These are phyloP conservation scores for Phytophthora macrochlamydospora DNA, from an alignment of 352 stramenopile species.

Conservation along the genomic window DNA sequence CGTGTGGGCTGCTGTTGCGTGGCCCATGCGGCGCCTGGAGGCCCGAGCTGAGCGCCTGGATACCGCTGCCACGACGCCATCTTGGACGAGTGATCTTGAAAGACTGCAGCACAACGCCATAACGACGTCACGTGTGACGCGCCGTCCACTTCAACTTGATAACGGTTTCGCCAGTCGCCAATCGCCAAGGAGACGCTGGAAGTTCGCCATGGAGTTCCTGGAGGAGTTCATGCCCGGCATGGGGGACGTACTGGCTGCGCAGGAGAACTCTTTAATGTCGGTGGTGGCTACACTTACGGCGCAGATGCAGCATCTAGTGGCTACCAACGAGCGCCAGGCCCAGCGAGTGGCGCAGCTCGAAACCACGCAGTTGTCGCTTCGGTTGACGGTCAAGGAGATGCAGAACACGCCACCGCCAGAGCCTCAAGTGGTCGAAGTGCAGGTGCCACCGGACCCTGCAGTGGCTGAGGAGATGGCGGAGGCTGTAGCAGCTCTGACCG, in stretches of 20 bases:
- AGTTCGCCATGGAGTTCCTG: constrained; percentile 52
- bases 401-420: constrained; percentile 18
- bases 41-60: constrained; percentile 1
- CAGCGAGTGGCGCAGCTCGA: constrained; percentile 47
- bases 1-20: not conserved
- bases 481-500: constrained; percentile 16
- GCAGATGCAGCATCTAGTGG: constrained; percentile 54
- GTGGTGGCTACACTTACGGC: constrained; percentile 55
- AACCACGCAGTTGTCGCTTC: constrained; percentile 30
- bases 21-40: not conserved
- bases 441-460: constrained; percentile 10
- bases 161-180: constrained; percentile 1
- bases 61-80: constrained; percentile 32
- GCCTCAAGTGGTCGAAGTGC: constrained; percentile 31
- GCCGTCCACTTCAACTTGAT: not conserved
- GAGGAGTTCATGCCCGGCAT: constrained; percentile 73
- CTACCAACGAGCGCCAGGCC: constrained; percentile 39
- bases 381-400: constrained; percentile 27
- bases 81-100: not conserved
- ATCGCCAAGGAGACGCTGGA: not conserved
- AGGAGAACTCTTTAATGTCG: constrained; percentile 64
- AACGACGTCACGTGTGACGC: not conserved
- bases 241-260: constrained; percentile 58
- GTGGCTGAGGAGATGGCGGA: constrained; percentile 21
- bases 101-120: not conserved